A percentile compares a stretch with the other conserved stretches of the same genome.
These are phyloP conservation scores for Prototheca wickerhamii DNA, from an alignment of 163 green algal species.

Conservation along the genomic window DNA sequence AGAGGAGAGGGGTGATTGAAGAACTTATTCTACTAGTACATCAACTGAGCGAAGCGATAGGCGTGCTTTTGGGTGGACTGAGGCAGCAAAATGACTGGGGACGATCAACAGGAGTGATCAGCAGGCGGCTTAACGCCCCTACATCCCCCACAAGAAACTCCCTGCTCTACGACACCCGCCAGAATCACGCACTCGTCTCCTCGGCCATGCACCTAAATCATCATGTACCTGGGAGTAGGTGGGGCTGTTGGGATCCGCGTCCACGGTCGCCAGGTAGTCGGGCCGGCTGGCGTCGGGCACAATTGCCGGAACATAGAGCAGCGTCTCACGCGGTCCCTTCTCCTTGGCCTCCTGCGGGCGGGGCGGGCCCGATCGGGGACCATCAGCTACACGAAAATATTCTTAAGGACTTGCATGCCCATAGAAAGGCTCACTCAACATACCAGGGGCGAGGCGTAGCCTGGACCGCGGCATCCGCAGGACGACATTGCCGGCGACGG, in stretches of 20 bases:
- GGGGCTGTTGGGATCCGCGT: conserved; percentile 46
- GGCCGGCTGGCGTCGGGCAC: conserved; percentile 39
- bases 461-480: conserved; percentile 28
- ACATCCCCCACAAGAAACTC: not conserved
- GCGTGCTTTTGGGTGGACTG: too few species aligned
- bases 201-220: not conserved
- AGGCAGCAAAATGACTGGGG: not conserved
- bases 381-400: not conserved
- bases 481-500: too few species aligned
- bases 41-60: too few species aligned
- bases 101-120: not conserved
- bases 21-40: too few species aligned
- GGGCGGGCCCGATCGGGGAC: not conserved
- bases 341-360: conserved; percentile 39
- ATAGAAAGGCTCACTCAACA: too few species aligned
- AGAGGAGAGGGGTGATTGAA: not conserved
- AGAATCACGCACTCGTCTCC: not conserved
- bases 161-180: not conserved
- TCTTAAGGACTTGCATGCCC: not conserved
- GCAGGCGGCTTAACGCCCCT: not conserved
- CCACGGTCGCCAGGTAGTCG: conserved; percentile 70
- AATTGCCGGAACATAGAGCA: conserved; percentile 64
- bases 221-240: conserved; percentile 52
- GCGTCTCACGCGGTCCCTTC: conserved; percentile 42
- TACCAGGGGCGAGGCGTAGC: conserved; percentile 41